A percentile compares a stretch with the other conserved stretches of the same genome.
phyloP scores from a whole-genome alignment of 2,329 filamentous ascomycete genomes.

The Colletotrichum falcatum region DNA sequence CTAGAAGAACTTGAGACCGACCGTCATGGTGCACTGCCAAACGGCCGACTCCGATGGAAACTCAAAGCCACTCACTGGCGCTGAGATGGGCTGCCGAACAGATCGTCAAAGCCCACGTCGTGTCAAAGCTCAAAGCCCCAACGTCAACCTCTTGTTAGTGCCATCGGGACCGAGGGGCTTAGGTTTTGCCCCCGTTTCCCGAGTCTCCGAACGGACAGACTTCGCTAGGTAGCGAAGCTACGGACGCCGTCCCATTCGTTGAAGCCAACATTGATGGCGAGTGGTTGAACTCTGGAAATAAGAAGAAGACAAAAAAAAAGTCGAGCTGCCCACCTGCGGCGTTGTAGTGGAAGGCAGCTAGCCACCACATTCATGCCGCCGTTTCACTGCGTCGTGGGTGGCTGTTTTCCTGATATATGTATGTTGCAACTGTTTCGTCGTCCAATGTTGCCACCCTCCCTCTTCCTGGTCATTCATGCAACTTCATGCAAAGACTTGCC shows the following conservation, averaged over 20 bases:
- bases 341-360: background rate
- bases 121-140: conserved; percentile 24
- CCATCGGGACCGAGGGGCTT: conserved; percentile 29
- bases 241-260: conserved; percentile 14
- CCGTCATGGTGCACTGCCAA: background rate
- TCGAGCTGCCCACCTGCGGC: background rate
- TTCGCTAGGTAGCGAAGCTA: conserved; percentile 16
- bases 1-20: conserved; percentile 27
- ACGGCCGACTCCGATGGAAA: conserved; percentile 2
- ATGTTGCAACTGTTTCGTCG: conserved; percentile 15
- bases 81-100: conserved; percentile 15
- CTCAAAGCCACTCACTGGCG: conserved; percentile 8
- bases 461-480: conserved; percentile 26
- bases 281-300: background rate
- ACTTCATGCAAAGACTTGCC: conserved; percentile 14
- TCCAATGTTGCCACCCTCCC: conserved; percentile 10
- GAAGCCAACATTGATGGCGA: background rate
- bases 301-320: too few relatives aligned
- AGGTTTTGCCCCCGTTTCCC: conserved; percentile 14
- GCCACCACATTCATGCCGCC: conserved; percentile 1
- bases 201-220: conserved; percentile 21
- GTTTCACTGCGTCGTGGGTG: conserved; percentile 12
- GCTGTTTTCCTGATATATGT: conserved; percentile 24
- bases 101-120: background rate
- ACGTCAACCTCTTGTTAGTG: conserved; percentile 17